These are phyloP conservation scores for Aspergillus niger DNA, from an alignment of 2,329 filamentous ascomycete genomes.

Conservation along the genomic window DNA sequence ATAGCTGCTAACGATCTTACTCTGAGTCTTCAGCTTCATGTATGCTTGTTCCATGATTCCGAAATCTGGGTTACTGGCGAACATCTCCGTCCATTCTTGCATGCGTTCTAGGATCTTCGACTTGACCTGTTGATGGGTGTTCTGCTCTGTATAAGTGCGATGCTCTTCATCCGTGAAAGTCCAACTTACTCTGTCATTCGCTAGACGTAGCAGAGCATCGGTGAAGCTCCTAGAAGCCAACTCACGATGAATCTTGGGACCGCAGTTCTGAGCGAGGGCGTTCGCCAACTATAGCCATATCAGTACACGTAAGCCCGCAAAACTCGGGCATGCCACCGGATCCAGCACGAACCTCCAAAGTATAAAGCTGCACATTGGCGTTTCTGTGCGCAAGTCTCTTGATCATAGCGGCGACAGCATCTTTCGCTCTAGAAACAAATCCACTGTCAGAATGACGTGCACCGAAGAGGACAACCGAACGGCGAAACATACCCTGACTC, in stretches of 20 bases:
- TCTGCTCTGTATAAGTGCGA: conserved; percentile 48
- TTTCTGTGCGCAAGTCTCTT: conserved; percentile 90
- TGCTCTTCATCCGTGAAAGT: not conserved
- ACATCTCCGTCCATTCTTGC: conserved; percentile 96
- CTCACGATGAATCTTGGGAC: conserved; percentile 81
- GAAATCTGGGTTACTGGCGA: conserved; percentile 81
- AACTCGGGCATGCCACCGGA: not conserved
- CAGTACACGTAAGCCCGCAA: not conserved
- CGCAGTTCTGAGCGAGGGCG: conserved; percentile 89
- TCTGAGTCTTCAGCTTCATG: conserved; percentile 75
- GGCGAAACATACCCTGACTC: conserved; percentile 47
- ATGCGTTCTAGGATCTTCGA: conserved; percentile 95
- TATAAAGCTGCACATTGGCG: conserved; percentile 94
- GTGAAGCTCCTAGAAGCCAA: conserved; percentile 90
- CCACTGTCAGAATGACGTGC: not conserved
- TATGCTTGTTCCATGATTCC: conserved; percentile 98
- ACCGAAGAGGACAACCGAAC: not conserved
- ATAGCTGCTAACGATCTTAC: conserved; percentile 41
- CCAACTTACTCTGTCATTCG: conserved; percentile 69
- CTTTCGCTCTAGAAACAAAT: conserved; percentile 61
- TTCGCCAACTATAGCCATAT: conserved; percentile 71
- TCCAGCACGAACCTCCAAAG: conserved; percentile 66
- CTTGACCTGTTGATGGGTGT: conserved; percentile 95
- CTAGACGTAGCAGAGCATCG: conserved; percentile 85
- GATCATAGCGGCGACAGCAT: conserved; percentile 86